Evolutionary conservation across 352 stramenopile genomes (phyloP).

Genomic region (Phytophthora fragariaefolia): DNA sequence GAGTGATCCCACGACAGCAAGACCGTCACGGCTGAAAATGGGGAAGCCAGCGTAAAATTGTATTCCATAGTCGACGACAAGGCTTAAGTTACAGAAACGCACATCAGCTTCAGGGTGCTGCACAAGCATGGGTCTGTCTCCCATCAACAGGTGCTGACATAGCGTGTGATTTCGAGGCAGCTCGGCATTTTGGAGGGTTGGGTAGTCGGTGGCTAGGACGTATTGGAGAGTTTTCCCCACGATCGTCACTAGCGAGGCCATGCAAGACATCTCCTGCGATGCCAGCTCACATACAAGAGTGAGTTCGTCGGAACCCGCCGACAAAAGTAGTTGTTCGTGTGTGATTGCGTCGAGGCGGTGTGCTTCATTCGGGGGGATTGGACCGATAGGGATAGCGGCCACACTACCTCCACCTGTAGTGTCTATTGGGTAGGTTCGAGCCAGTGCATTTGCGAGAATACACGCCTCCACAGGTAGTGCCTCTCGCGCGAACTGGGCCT

Average conservation of each 20-base stretch:
- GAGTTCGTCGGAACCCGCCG: slow-evolving; percentile 39
- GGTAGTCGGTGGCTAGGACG: slow-evolving; percentile 44
- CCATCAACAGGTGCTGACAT: slow-evolving; percentile 61
- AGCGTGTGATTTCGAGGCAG: slow-evolving; percentile 48
- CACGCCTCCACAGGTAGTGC: slow-evolving; percentile 37
- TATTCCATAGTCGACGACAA: slow-evolving; percentile 36
- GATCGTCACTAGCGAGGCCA: slow-evolving; percentile 49
- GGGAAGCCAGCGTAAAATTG: slow-evolving; percentile 70
- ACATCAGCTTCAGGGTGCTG: slow-evolving; percentile 59
- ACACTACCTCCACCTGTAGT: slow-evolving; percentile 9
- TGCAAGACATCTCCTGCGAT: slow-evolving; percentile 44
- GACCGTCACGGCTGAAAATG: slow-evolving; percentile 24
- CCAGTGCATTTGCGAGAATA: slow-evolving; percentile 34
- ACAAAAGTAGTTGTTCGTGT: slow-evolving; percentile 33
- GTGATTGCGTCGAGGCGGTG: slow-evolving; percentile 42
- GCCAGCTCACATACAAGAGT: slow-evolving; percentile 46
- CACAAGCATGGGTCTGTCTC: slow-evolving; percentile 52
- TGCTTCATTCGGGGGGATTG: slow-evolving; percentile 46
- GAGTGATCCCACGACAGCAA: slow-evolving; percentile 34
- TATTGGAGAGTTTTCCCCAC: slow-evolving; percentile 41
- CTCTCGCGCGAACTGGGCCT: slow-evolving; percentile 23
- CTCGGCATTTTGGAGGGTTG: slow-evolving; percentile 30
- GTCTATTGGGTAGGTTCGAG: slow-evolving; percentile 42
- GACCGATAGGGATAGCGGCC: slow-evolving; percentile 20
- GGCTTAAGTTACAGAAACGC: slow-evolving; percentile 49